These are phyloP conservation scores for Lichtheimia ornata DNA, from an alignment of 371 early-diverging fungal genomes.

Conservation along the genomic window DNA sequence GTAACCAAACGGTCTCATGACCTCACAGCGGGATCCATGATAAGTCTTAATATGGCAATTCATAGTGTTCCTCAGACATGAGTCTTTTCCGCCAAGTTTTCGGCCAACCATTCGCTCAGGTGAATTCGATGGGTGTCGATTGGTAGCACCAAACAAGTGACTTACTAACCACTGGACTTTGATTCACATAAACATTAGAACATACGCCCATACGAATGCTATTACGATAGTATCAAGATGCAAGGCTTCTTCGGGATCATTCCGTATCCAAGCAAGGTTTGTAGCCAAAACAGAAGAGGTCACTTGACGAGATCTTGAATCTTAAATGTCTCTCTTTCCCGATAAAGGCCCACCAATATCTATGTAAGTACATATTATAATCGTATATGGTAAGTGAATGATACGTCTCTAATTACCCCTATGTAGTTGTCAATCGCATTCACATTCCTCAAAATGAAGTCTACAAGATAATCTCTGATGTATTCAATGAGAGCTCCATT, in stretches of 20 bases:
- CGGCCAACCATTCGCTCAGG: slow-evolving; percentile 14
- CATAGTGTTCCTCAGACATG: slow-evolving; percentile 10
- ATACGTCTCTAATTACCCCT: background rate
- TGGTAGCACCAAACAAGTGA: background rate
- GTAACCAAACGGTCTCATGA: slow-evolving; percentile 24
- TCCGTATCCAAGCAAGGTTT: slow-evolving; percentile 53
- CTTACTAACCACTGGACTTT: background rate
- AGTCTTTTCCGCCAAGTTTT: slow-evolving; percentile 13
- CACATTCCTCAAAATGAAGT: slow-evolving; percentile 32
- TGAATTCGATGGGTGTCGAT: background rate
- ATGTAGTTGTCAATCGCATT: slow-evolving; percentile 7
- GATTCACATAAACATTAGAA: slow-evolving; percentile 18
- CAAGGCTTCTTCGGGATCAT: slow-evolving; percentile 44
- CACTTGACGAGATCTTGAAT: too few relatives aligned
- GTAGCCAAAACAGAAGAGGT: background rate
- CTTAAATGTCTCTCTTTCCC: background rate
- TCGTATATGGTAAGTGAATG: background rate
- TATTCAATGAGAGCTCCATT: slow-evolving; percentile 37
- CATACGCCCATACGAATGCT: slow-evolving; percentile 23
- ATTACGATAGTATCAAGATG: slow-evolving; percentile 22
- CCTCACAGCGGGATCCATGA: background rate
- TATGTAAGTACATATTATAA: slow-evolving; percentile 32
- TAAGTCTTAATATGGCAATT: background rate
- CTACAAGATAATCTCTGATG: slow-evolving; percentile 39
- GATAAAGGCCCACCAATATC: slow-evolving; percentile 39